A percentile compares a stretch with the other conserved stretches of the same genome.
Evolutionary conservation across 768 basidiomycete species (phyloP).

Genomic region (Boletus bicolor): DNA sequence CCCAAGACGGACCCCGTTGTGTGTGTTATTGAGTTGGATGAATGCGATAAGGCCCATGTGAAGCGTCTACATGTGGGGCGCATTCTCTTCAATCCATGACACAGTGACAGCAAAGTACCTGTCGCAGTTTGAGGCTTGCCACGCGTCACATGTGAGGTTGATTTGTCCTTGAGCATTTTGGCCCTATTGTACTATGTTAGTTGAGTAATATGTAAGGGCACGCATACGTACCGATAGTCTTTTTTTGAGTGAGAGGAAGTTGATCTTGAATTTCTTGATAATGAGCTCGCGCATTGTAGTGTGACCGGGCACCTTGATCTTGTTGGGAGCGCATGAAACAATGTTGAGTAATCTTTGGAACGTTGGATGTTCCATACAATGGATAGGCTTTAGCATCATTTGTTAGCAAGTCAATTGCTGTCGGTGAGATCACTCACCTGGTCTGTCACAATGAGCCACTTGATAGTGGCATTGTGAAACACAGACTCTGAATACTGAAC

Average conservation of each 20-base stretch:
- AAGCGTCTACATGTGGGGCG: constrained; percentile 24
- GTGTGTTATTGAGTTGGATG: constrained; percentile 35
- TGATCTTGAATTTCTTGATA: constrained; percentile 5
- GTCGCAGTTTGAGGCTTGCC: constrained; percentile 39
- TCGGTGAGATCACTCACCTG: background rate
- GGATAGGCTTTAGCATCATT: constrained; percentile 1
- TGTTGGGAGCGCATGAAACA: background rate
- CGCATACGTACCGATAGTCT: background rate
- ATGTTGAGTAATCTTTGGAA: constrained; percentile 4
- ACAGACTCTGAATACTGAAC: no score
- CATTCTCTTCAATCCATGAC: constrained; percentile 16
- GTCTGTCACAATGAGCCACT: background rate
- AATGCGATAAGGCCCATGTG: constrained; percentile 36
- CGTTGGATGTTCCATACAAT: background rate
- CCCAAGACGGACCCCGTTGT: constrained; percentile 27
- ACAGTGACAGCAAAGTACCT: constrained; percentile 37
- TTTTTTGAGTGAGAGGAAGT: constrained; percentile 1
- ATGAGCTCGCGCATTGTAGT: background rate
- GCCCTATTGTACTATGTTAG: background rate
- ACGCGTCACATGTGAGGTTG: constrained; percentile 39
- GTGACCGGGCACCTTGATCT: background rate
- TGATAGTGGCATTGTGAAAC: background rate
- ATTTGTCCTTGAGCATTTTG: constrained; percentile 4
- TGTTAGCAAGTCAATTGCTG: background rate
- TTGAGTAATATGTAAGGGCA: background rate